phyloP scores from a whole-genome alignment of 2,329 filamentous ascomycete genomes.

The Aschersonia sp. region DNA sequence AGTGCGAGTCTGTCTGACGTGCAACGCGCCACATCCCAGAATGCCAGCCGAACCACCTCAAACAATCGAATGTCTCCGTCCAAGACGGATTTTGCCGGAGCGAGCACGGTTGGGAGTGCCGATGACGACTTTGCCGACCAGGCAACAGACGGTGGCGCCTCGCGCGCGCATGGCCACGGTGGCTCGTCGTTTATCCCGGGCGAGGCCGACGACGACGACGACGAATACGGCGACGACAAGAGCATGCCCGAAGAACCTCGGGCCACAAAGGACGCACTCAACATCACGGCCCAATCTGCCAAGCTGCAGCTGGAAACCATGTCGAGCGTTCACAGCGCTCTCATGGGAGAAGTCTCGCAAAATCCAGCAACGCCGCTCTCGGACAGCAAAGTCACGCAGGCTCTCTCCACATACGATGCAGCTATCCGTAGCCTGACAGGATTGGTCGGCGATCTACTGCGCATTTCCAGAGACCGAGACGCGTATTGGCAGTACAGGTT shows the following conservation, averaged over 20 bases:
- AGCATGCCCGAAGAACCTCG: slow-evolving; percentile 62
- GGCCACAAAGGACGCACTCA: slow-evolving; percentile 81
- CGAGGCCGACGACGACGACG: slow-evolving; percentile 44
- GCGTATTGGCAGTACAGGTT: slow-evolving; percentile 94
- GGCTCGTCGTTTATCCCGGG: slow-evolving; percentile 19
- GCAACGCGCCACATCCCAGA: slow-evolving; percentile 27
- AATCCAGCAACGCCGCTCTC: slow-evolving; percentile 61
- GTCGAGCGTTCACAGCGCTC: slow-evolving; percentile 67
- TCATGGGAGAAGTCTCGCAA: slow-evolving; percentile 51
- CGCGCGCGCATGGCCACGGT: slow-evolving; percentile 20
- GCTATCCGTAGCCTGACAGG: slow-evolving; percentile 78
- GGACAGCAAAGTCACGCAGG: slow-evolving; percentile 62
- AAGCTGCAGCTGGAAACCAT: slow-evolving; percentile 86
- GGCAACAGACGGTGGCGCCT: slow-evolving; percentile 27
- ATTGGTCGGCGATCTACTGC: slow-evolving; percentile 71
- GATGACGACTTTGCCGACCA: slow-evolving; percentile 38
- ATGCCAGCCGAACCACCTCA: slow-evolving; percentile 16
- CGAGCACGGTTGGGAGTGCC: slow-evolving; percentile 31
- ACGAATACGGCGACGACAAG: slow-evolving; percentile 58
- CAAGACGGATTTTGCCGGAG: slow-evolving; percentile 20
- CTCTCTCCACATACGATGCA: slow-evolving; percentile 72
- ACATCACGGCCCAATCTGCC: slow-evolving; percentile 91
- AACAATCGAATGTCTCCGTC: slow-evolving; percentile 14
- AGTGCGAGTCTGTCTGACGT: slow-evolving; percentile 34
- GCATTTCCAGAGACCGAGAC: slow-evolving; percentile 87